Percentiles rank a stretch among this genome's conserved stretches.
Evolutionary conservation across 805 yeast species (phyloP).

Genomic region (Kodamaea restingae): DNA sequence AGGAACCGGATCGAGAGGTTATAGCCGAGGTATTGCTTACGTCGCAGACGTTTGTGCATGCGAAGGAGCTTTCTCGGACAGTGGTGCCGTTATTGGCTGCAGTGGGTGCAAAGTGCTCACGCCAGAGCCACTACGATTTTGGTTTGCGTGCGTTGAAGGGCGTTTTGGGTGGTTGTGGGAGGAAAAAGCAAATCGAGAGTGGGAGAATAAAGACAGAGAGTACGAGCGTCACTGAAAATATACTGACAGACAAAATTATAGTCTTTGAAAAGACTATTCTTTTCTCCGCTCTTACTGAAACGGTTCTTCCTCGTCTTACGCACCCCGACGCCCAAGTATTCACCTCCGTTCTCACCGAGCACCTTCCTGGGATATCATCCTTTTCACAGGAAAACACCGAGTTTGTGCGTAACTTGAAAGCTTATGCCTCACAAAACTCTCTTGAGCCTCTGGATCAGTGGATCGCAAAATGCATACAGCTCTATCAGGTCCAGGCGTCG

Average conservation of each 20-base stretch:
- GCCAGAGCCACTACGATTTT: slow-evolving; percentile 82
- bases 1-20: slow-evolving; percentile 59
- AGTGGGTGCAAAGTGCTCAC: slow-evolving; percentile 40
- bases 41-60: slow-evolving; percentile 62
- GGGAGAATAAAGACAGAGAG: slow-evolving; percentile 19
- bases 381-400: slow-evolving; percentile 19
- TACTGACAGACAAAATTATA: too few species aligned
- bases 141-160: slow-evolving; percentile 80
- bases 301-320: slow-evolving; percentile 65
- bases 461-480: slow-evolving; percentile 54
- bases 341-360: slow-evolving; percentile 13
- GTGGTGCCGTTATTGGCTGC: slow-evolving; percentile 53
- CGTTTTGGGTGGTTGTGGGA: slow-evolving; percentile 57
- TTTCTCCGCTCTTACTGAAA: slow-evolving; percentile 52
- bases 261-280: slow-evolving; percentile 32
- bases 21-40: slow-evolving; percentile 71
- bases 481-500: slow-evolving; percentile 54
- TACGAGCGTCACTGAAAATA: background rate
- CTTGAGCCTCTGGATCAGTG: slow-evolving; percentile 37
- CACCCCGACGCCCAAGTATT: slow-evolving; percentile 48
- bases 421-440: slow-evolving; percentile 29
- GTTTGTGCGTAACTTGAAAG: slow-evolving; percentile 22
- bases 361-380: slow-evolving; percentile 24
- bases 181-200: slow-evolving; percentile 25
- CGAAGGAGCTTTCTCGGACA: slow-evolving; percentile 40